These are phyloP conservation scores for Leccinum ochraceum DNA, from an alignment of 768 basidiomycete genomes.

Conservation along the genomic window DNA sequence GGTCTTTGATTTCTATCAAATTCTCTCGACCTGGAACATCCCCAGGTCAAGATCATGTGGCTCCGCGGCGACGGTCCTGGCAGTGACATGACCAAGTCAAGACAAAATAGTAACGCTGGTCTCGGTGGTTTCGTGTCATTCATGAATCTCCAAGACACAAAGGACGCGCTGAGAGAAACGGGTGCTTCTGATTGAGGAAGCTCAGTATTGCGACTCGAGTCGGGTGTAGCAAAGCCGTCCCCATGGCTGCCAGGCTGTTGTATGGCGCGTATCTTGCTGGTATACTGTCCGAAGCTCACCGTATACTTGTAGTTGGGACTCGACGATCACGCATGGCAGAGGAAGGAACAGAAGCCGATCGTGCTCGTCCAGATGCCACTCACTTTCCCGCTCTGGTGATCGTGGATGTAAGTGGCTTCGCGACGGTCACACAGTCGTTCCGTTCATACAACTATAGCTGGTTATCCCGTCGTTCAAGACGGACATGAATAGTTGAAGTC, in stretches of 20 bases:
- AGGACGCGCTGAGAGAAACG: constrained; percentile 79
- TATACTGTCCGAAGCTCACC: neutral
- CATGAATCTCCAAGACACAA: no score
- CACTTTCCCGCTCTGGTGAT: constrained; percentile 36
- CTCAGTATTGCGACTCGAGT: constrained; percentile 65
- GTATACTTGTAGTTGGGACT: constrained; percentile 17
- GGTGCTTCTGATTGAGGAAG: constrained; percentile 97
- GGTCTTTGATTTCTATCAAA: no score
- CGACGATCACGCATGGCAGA: constrained; percentile 28
- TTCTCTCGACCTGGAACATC: no score
- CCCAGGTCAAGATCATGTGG: no score
- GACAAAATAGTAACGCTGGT: no score
- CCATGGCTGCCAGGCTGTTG: constrained; percentile 73
- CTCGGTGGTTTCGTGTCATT: no score
- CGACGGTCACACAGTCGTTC: constrained; percentile 23
- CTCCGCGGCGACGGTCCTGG: no score
- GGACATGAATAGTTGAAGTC: no score
- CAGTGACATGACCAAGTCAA: no score
- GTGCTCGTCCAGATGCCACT: constrained; percentile 25
- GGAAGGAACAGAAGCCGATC: constrained; percentile 30
- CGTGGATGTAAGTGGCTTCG: constrained; percentile 25
- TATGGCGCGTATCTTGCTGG: constrained; percentile 58
- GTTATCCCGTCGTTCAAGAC: no score
- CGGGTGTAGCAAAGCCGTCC: constrained; percentile 97
- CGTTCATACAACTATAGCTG: constrained; percentile 34